A percentile compares a stretch with the other conserved stretches of the same genome.
These are phyloP conservation scores for Cryomyces minteri DNA, from an alignment of 495 filamentous ascomycete genomes.

Conservation along the genomic window DNA sequence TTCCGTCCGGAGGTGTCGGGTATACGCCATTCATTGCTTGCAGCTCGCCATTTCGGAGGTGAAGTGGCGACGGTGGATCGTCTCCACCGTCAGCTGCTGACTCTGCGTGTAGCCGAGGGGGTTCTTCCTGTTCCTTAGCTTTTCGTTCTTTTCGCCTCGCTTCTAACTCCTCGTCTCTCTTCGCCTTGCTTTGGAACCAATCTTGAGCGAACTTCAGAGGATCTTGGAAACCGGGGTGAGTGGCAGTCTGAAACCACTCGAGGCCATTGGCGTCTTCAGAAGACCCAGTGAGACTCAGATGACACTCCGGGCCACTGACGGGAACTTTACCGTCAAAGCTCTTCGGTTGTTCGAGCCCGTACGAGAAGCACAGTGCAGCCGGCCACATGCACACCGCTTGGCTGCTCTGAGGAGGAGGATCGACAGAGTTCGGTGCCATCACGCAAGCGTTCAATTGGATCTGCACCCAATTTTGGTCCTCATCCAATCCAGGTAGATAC, in stretches of 20 bases:
- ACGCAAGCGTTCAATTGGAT: background rate
- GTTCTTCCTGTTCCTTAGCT: background rate
- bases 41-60: background rate
- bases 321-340: background rate
- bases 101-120: no score
- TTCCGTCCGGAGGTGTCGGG: background rate
- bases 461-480: background rate
- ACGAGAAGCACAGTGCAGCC: background rate
- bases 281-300: background rate
- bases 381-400: background rate
- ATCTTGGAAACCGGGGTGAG: background rate
- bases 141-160: background rate
- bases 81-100: background rate
- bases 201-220: background rate
- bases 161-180: background rate
- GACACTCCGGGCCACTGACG: background rate
- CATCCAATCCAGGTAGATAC: background rate
- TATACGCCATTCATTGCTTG: background rate
- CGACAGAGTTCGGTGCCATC: background rate
- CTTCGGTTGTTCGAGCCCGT: background rate
- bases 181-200: background rate
- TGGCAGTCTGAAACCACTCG: background rate
- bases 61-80: background rate
- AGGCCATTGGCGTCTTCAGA: background rate
- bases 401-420: background rate